phyloP scores from a whole-genome alignment of 192 early-diverging fungal genomes.

The Linnemannia schmuckeri region DNA sequence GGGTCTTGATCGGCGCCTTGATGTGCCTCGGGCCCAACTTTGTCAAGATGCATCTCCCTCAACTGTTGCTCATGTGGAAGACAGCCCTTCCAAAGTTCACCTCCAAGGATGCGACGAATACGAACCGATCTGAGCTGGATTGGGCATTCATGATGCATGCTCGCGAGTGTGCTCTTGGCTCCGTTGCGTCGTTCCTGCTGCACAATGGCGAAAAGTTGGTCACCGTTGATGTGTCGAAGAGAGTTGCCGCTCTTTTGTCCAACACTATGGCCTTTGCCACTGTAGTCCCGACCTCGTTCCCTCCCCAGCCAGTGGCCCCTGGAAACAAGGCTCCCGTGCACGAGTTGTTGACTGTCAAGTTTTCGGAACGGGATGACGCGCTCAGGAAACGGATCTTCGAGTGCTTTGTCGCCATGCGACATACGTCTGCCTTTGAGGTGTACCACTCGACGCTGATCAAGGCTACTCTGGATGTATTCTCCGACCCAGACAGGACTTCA shows the following conservation, averaged over 20 bases:
- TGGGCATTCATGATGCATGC: constrained; percentile 70
- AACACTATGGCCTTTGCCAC: constrained; percentile 76
- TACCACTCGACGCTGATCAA: constrained; percentile 61
- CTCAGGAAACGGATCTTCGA: constrained; percentile 76
- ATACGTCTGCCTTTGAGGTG: constrained; percentile 67
- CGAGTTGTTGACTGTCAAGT: constrained; percentile 56
- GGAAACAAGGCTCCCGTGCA: constrained; percentile 38
- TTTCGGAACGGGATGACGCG: constrained; percentile 70
- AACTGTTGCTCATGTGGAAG: constrained; percentile 86
- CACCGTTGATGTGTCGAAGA: constrained; percentile 82
- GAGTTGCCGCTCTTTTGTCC: constrained; percentile 78
- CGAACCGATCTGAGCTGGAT: constrained; percentile 71
- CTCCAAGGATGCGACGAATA: constrained; percentile 71
- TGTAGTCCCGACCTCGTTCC: constrained; percentile 65
- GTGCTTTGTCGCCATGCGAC: constrained; percentile 75
- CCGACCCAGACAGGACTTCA: constrained; percentile 66
- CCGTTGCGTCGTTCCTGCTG: constrained; percentile 77
- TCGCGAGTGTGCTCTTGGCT: constrained; percentile 77
- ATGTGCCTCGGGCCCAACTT: constrained; percentile 87
- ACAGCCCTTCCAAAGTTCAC: constrained; percentile 79
- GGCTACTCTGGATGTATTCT: constrained; percentile 62
- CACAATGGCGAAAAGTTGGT: constrained; percentile 76
- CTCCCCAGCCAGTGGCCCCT: constrained; percentile 35
- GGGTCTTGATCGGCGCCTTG: constrained; percentile 81
- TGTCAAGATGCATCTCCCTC: constrained; percentile 82